phyloP scores from a whole-genome alignment of 129 eudicot species.

The Arctium lappa region DNA sequence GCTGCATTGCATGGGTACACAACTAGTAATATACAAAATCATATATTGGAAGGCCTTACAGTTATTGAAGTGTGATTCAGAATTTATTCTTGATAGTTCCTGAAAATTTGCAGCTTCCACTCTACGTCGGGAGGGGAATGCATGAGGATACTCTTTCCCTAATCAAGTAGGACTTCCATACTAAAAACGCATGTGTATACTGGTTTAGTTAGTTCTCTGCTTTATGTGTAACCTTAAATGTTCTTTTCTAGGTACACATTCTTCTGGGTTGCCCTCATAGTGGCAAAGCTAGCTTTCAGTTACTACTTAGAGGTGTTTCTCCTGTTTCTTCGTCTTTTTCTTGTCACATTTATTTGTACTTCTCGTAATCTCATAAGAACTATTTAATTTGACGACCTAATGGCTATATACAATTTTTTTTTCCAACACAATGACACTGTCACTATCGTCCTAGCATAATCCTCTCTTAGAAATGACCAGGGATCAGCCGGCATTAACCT shows the following conservation, averaged over 20 bases:
- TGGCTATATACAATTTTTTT: background rate
- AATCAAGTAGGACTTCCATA: slow-evolving; percentile 54
- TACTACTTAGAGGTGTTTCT: slow-evolving; percentile 70
- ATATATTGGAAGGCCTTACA: background rate
- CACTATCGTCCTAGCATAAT: background rate
- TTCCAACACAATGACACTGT: background rate
- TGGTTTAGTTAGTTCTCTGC: background rate
- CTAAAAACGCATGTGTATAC: background rate
- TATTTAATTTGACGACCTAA: background rate
- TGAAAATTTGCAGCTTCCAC: slow-evolving; percentile 71
- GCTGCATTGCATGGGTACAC: background rate
- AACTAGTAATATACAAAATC: background rate
- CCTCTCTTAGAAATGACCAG: background rate
- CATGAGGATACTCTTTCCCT: slow-evolving; percentile 82
- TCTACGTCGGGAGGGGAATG: slow-evolving; percentile 98
- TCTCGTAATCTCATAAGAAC: background rate
- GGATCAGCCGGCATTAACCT: background rate
- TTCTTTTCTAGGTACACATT: slow-evolving; percentile 57
- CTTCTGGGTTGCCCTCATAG: slow-evolving; percentile 75
- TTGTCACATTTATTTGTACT: background rate
- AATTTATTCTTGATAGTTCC: background rate
- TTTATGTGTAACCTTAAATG: background rate
- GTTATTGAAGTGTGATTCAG: background rate
- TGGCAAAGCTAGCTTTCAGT: slow-evolving; percentile 84
- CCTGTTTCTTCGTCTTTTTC: slow-evolving; percentile 5